Evolutionary conservation across 306 rosid species (phyloP), one percentile per base, ranked within the genome.

Genomic region (Abrus precatorius): DNA sequence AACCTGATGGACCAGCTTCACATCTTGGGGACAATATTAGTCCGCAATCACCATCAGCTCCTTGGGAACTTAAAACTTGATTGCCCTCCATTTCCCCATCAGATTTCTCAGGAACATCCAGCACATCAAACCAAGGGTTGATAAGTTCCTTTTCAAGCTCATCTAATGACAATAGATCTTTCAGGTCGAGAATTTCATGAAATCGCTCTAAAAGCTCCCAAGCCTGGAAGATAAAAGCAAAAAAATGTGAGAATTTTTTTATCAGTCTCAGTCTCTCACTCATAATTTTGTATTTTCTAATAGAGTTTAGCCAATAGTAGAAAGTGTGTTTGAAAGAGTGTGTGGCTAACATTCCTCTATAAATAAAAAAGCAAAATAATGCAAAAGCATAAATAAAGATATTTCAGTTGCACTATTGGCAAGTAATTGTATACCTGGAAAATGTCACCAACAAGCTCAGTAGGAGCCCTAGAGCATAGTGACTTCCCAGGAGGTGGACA

Each of bases 121-220:
- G 82, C 78, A 84, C 91, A 74, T 89, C 88, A 67, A 85, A 87
- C 99, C 91, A 91, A 77, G 98, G 99, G 85, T 88, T 91, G 69
- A 93, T 76, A 63, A 96, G 99, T 70, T 93, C 99, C 77, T 86
- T 90, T 83, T 92, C 99, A 59, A 96, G 89, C 76, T 91, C 98
- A 80, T 88, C 90, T 66, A 96, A 80, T 45, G 89, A 86, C 63
- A 87, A 83, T 13, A 90, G 83, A 62, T 91, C 92, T 74, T 88
- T 81, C 85, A 93, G 87, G 76, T 90, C 92, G 90, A 96, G 82
- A 82, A 85, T 85, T 83, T 87, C 98, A 44, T 82, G 85, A 72
- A 93, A 96, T 73, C 98, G 88, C 44, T 83, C 83, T 28, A 92
- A 75, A 66, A 84, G 86, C 72, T 93, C 97, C 98, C 97, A 96